Conservation (phyloP, 148 eudicot species). For the Rhododendron mucronatum region DNA sequence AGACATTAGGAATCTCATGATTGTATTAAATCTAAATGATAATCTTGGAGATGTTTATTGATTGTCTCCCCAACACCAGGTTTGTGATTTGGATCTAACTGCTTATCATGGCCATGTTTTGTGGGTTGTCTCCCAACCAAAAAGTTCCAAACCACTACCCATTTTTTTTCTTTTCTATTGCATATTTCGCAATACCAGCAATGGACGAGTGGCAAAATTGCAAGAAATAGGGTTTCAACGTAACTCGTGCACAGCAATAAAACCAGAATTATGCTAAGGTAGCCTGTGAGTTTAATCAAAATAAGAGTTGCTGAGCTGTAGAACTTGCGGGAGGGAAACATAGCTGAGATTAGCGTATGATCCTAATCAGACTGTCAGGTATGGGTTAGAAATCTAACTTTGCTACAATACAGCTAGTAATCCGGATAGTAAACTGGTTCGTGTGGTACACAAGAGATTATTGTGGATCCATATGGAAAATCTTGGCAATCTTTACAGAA, state of each 20-base stretch:
- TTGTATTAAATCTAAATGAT: neutral
- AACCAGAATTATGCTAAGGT: neutral
- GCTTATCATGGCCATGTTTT: neutral
- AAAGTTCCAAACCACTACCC: neutral
- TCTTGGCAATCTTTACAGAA: neutral
- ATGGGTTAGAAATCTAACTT: neutral
- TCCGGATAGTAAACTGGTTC: neutral
- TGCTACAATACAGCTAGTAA: neutral
- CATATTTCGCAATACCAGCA: neutral
- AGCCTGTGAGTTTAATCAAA: no score
- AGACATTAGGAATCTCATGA: slow-evolving; percentile 11
- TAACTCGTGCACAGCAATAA: neutral
- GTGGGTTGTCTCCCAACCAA: neutral
- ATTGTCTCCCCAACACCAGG: neutral
- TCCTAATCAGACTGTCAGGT: neutral
- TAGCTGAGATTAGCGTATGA: neutral
- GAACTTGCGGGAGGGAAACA: no score
- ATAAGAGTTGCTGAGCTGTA: no score
- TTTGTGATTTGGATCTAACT: slow-evolving; percentile 5
- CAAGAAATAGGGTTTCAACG: neutral
- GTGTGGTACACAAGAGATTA: neutral
- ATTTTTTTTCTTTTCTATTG: neutral
- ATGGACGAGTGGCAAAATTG: neutral
- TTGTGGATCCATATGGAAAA: neutral
- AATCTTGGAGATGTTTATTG: neutral